Evolutionary conservation across 352 stramenopile species (phyloP), one percentile per base, ranked within the genome.

Genomic region (Phytophthora syringae): DNA sequence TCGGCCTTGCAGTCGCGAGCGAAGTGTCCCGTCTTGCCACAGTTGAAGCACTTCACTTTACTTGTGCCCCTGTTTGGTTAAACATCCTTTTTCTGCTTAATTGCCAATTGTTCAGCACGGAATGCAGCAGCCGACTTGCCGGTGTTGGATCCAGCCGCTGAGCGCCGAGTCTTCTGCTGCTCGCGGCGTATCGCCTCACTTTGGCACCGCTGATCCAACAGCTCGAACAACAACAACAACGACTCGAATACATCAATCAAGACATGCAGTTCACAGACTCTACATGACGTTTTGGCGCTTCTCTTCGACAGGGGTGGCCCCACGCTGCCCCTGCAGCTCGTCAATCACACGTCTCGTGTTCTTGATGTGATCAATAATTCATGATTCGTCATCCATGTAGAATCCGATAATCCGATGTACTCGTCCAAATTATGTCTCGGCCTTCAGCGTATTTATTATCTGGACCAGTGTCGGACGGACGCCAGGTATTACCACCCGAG

Each of bases 11-110:
- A n/a, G n/a, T n/a, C n/a, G n/a, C n/a, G n/a, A n/a, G n/a, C n/a
- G n/a, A n/a, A n/a, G n/a, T n/a, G 32, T 39, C 54, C 54, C 20
- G 40, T 20, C 15, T 62, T 1, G 7, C 42, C 15, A 11, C 43
- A 62, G 18, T 62, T 49, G 21, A 30, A 54, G 32, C 54, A 55
- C 24, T 62, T 50, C 18, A 49, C 16, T 32, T 62, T 62, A 2
- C 7, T 16, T 11, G 16, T 39, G 32, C 16, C 32, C n/a, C n/a
- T n/a, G n/a, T n/a, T n/a, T n/a, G n/a, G n/a, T n/a, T n/a, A n/a
- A 39, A 6, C 7, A 10, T 39, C 16, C 32, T 39, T 39, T 11
- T 39, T 39, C 6, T 6, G 32, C 32, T 39, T 39, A 11, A 6
- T 11, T 6, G 32, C 7, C 10, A 11, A 6, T 4, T 39, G 32